Evolutionary conservation across 2,329 filamentous ascomycete genomes (phyloP), one percentile per base, ranked within the genome.

Genomic region (Aspergillus sp.): DNA sequence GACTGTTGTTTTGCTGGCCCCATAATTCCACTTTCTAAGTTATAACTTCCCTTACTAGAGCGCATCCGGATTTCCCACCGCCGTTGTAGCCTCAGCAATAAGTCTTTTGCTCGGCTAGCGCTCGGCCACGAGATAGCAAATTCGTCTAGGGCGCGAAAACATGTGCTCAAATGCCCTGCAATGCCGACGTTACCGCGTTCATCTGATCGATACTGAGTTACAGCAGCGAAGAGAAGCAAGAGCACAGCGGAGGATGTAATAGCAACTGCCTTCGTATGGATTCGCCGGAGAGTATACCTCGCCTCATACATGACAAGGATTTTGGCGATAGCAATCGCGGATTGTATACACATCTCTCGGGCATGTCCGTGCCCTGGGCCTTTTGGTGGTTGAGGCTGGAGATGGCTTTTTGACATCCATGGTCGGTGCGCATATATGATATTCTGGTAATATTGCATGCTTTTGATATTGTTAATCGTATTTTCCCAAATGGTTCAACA

Each of bases 221-320:
- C 41, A 6, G 26, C 24, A 17, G 49, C 68, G 22, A 71, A 74
- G 2, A 74, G 68, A 6, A 74, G 65, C 64, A 74, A 72, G 5
- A 78, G 65, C 0, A 74, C 75, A 0, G 76, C 76, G 4, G 73
- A 75, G 60, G 76, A 77, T 11, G 76, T 75, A 13, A 78, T 75
- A 8, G 71, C 69, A 4, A 77, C 73, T 0, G 72, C 72, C 55
- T 77, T 71, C 44, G 76, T 73, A 59, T 77, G 77, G 62, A 76
- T 73, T 9, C 71, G 65, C 13, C 72, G 70, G 64, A 77, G 74
- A 1, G 72, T 74, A 50, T 76, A 78, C 17, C 71, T 68, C 12
- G 67, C 69, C 38, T 77, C 74, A 56, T 78, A 78, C 7, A 75
- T 66, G 9, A 68, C 68, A 6, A 78, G 68, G 0, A 78, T 64